phyloP scores from a whole-genome alignment of 495 filamentous ascomycete genomes.

The Xylaria nigripes region DNA sequence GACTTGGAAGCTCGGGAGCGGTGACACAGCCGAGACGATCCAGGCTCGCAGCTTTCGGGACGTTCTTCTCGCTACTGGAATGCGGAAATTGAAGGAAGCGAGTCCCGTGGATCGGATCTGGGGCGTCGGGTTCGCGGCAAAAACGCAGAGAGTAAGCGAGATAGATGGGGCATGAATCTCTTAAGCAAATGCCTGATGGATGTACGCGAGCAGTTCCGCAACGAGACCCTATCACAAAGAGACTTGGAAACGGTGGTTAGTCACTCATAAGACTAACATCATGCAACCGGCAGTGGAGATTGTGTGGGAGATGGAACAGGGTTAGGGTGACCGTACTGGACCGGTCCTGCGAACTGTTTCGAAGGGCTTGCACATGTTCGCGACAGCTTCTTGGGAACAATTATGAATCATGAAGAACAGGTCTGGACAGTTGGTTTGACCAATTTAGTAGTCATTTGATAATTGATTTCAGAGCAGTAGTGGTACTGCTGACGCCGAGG shows the following conservation, averaged over 20 bases:
- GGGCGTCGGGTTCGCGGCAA: constrained; percentile 54
- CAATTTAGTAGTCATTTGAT: background rate
- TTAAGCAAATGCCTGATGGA: constrained; percentile 48
- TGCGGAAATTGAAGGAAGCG: constrained; percentile 56
- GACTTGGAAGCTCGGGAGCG: background rate
- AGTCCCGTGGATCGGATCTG: constrained; percentile 55
- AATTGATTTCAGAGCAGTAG: constrained; percentile 4
- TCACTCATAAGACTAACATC: background rate
- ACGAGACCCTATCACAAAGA: constrained; percentile 12
- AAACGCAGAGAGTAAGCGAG: constrained; percentile 40
- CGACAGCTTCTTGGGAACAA: background rate
- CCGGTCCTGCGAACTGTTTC: background rate
- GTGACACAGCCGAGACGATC: background rate
- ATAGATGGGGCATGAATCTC: constrained; percentile 58
- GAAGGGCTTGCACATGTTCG: background rate
- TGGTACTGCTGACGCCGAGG: background rate
- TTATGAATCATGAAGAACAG: background rate
- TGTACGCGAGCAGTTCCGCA: constrained; percentile 40
- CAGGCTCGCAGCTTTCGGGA: constrained; percentile 25
- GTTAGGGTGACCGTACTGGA: background rate
- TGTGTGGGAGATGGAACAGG: background rate
- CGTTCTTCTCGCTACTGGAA: constrained; percentile 48
- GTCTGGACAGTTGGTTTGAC: background rate
- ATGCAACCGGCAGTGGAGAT: background rate
- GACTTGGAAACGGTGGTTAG: background rate